phyloP scores from a whole-genome alignment of 371 early-diverging fungal genomes.

The Mortierella sp. region DNA sequence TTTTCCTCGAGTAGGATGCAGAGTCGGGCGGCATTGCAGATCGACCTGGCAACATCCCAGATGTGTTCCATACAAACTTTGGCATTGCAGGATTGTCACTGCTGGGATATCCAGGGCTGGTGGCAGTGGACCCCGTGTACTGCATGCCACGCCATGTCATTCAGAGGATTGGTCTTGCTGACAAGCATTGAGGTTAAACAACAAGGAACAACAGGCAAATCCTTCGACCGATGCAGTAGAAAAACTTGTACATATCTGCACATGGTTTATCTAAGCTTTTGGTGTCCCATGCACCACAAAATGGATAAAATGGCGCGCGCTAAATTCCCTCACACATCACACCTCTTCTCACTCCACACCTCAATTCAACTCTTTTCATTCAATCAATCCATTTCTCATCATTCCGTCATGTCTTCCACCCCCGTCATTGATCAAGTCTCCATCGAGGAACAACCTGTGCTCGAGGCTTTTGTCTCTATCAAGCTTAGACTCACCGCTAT shows the following conservation, averaged over 20 bases:
- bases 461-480: conserved; percentile 73
- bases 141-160: conserved; percentile 89
- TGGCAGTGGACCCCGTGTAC: conserved; percentile 89
- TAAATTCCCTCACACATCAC: not conserved
- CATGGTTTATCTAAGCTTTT: too few species aligned
- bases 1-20: conserved; percentile 77
- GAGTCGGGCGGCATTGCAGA: conserved; percentile 97
- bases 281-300: too few species aligned
- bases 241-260: too few species aligned
- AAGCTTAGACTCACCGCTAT: conserved; percentile 77
- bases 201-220: too few species aligned
- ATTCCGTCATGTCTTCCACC: conserved; percentile 36
- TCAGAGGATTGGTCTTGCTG: conserved; percentile 64
- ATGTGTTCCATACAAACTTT: conserved; percentile 98
- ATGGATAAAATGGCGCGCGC: too few species aligned
- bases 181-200: conserved; percentile 42
- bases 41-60: conserved; percentile 91
- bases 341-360: not conserved
- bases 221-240: too few species aligned
- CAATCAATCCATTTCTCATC: not conserved
- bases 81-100: conserved; percentile 94
- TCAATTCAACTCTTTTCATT: not conserved
- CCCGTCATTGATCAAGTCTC: conserved; percentile 54
- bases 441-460: conserved; percentile 68
- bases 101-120: conserved; percentile 79